Evolutionary conservation across 2,329 filamentous ascomycete genomes (phyloP).

Genomic region (Fusarium pseudograminearum): DNA sequence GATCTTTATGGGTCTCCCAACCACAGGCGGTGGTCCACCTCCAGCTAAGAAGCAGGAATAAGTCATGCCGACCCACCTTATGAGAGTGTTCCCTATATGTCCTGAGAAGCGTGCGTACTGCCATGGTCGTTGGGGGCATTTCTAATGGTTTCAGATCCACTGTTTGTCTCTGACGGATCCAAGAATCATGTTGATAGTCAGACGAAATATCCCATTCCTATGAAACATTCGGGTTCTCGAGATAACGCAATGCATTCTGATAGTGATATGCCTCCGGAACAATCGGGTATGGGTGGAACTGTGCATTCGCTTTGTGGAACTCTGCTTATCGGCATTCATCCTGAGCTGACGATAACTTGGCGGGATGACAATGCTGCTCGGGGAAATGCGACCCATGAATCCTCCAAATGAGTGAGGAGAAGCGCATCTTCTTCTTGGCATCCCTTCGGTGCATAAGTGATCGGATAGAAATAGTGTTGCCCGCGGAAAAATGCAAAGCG

Average conservation of each 20-base stretch:
- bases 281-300: slow-evolving; percentile 10
- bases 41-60: slow-evolving; percentile 62
- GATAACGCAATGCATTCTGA: not conserved
- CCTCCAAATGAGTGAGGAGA: not conserved
- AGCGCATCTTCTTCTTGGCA: slow-evolving; percentile 12
- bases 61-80: not conserved
- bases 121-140: not conserved
- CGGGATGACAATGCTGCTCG: not conserved
- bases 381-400: not conserved
- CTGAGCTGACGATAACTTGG: not conserved
- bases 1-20: slow-evolving; percentile 88
- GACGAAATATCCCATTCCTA: slow-evolving; percentile 13
- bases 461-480: slow-evolving; percentile 4
- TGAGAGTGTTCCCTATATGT: not conserved
- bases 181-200: slow-evolving; percentile 2
- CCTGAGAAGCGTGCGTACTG: slow-evolving; percentile 1
- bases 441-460: slow-evolving; percentile 5
- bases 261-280: slow-evolving; percentile 6
- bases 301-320: slow-evolving; percentile 1
- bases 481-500: slow-evolving; percentile 11
- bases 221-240: not conserved
- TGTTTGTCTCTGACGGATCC: slow-evolving; percentile 2
- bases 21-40: slow-evolving; percentile 77
- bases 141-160: not conserved
- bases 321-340: slow-evolving; percentile 3